A percentile compares a stretch with the other conserved stretches of the same genome.
Conservation (phyloP, 331 rosid genomes). For the Cydonia oblonga region DNA sequence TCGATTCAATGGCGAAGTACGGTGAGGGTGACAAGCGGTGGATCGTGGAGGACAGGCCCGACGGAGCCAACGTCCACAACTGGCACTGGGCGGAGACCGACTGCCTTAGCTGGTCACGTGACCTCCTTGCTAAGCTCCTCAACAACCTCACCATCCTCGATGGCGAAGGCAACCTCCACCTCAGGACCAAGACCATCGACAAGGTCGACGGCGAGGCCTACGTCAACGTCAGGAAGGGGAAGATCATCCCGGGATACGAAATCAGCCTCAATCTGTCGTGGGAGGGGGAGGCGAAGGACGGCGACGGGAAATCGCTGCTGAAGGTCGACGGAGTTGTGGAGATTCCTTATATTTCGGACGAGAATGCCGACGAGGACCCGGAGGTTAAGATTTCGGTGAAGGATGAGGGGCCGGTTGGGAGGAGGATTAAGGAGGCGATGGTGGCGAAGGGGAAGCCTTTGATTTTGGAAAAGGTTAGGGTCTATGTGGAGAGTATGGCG, state of each 20-base stretch:
- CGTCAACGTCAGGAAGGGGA: conserved; percentile 81
- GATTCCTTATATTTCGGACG: conserved; percentile 84
- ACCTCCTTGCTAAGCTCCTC: conserved; percentile 54
- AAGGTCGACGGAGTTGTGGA: conserved; percentile 73
- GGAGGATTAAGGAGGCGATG: conserved; percentile 77
- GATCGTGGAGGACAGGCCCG: conserved; percentile 91
- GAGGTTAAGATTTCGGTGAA: conserved; percentile 56
- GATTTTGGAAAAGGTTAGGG: conserved; percentile 67
- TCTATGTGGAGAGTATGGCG: conserved; percentile 67
- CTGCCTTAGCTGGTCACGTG: conserved; percentile 78
- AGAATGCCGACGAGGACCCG: conserved; percentile 94
- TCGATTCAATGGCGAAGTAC: conserved; percentile 46
- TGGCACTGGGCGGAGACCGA: conserved; percentile 99
- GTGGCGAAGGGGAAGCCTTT: conserved; percentile 55
- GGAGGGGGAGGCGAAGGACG: conserved; percentile 80
- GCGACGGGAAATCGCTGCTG: conserved; percentile 40
- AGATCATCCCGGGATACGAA: conserved; percentile 90
- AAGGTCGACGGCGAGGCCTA: conserved; percentile 85
- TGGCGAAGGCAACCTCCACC: conserved; percentile 55
- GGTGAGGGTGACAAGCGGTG: conserved; percentile 98
- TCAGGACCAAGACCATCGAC: conserved; percentile 43
- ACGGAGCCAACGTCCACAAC: conserved; percentile 94
- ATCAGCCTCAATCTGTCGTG: conserved; percentile 48
- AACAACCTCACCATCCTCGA: conserved; percentile 43
- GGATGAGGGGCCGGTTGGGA: conserved; percentile 75